phyloP scores from a whole-genome alignment of 139 green algal species.

The Penium margaritaceum region DNA sequence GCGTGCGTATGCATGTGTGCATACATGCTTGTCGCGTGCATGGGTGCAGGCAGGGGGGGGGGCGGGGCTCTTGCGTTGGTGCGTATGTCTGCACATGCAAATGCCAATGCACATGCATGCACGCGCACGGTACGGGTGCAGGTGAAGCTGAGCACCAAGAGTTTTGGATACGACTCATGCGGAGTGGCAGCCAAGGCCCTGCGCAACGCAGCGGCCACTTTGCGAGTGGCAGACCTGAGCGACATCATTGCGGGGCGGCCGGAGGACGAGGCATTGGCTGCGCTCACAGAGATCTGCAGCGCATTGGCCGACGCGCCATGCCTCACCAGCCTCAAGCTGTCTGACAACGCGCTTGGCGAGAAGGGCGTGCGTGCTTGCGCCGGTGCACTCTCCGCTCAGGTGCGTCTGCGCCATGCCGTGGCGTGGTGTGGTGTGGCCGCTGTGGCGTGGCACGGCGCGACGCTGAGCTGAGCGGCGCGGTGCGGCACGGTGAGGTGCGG shows the following conservation, averaged over 20 bases:
- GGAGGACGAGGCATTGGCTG: conserved; percentile 23
- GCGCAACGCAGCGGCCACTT: background rate
- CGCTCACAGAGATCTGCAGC: background rate
- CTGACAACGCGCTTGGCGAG: conserved; percentile 36
- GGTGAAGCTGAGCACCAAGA: conserved; percentile 18
- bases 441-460: too few relatives aligned
- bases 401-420: too few relatives aligned
- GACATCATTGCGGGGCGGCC: conserved; percentile 24
- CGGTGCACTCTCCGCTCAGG: conserved; percentile 11
- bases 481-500: too few relatives aligned
- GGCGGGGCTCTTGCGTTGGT: too few relatives aligned
- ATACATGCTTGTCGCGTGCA: too few relatives aligned
- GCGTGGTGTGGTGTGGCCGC: too few relatives aligned
- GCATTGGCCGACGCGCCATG: conserved; percentile 7
- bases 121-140: too few relatives aligned
- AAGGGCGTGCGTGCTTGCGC: conserved; percentile 34
- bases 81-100: too few relatives aligned
- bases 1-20: too few relatives aligned
- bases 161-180: background rate
- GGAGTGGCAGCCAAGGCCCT: conserved; percentile 1
- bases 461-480: too few relatives aligned
- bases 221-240: conserved; percentile 13
- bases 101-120: too few relatives aligned
- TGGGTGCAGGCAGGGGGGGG: too few relatives aligned
- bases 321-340: conserved; percentile 14